phyloP scores from a whole-genome alignment of 2,329 filamentous ascomycete species.

The Fusarium sp. region DNA sequence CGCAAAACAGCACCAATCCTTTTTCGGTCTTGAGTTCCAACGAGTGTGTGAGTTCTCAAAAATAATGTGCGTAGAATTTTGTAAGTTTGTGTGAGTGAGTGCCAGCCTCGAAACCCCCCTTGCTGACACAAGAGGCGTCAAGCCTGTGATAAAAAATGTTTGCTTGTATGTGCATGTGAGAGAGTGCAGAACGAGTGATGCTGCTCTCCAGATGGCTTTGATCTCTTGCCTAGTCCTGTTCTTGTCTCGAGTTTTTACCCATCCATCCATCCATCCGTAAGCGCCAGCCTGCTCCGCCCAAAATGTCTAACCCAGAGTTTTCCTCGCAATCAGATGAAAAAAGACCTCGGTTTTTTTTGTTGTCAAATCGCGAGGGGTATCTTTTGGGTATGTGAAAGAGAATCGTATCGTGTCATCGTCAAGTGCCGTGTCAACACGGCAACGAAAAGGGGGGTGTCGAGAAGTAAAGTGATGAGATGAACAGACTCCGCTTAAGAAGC shows the following conservation, averaged over 20 bases:
- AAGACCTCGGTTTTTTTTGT: constrained; percentile 36
- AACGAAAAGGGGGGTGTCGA: constrained; percentile 15
- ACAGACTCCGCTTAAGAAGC: constrained; percentile 18
- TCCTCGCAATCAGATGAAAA: constrained; percentile 17
- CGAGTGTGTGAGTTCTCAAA: constrained; percentile 40
- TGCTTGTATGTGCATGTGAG: constrained; percentile 8
- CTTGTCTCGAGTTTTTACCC: constrained; percentile 32
- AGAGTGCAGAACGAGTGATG: constrained; percentile 29
- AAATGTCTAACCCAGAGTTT: constrained; percentile 41
- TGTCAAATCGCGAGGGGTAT: constrained; percentile 45
- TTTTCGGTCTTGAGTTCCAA: constrained; percentile 27
- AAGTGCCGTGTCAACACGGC: constrained; percentile 45
- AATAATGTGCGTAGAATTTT: constrained; percentile 28
- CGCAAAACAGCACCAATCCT: constrained; percentile 22
- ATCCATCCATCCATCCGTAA: constrained; percentile 37
- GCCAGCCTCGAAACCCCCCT: constrained; percentile 44
- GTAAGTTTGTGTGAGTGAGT: constrained; percentile 45
- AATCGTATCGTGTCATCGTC: constrained; percentile 44
- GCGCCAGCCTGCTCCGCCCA: constrained; percentile 45
- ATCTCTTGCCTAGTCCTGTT: constrained; percentile 15
- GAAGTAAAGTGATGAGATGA: constrained; percentile 25
- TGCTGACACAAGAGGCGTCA: constrained; percentile 41
- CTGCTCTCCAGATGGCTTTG: constrained; percentile 9
- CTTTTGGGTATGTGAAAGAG: constrained; percentile 41
- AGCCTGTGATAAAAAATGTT: constrained; percentile 38